These are phyloP conservation scores for Podospora pseudoanserina DNA, from an alignment of 495 filamentous ascomycete species.

Conservation along the genomic window DNA sequence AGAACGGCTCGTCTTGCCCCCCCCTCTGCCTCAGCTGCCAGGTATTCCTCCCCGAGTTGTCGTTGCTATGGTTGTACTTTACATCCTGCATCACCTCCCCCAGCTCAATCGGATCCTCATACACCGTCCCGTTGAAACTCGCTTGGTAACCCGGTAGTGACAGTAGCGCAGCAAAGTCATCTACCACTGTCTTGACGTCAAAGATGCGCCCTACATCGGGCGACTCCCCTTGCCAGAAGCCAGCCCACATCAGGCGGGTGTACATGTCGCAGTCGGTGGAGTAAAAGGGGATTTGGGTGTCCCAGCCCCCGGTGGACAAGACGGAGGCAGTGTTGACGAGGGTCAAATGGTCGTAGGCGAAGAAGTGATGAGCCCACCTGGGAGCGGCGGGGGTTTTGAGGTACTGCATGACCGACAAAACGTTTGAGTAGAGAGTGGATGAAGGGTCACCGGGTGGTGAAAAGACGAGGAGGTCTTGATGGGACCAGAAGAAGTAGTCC, in stretches of 20 bases:
- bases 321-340: conserved; percentile 53
- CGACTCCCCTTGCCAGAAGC: conserved; percentile 46
- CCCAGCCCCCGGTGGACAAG: conserved; percentile 55
- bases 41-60: conserved; percentile 38
- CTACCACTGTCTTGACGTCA: conserved; percentile 47
- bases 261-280: conserved; percentile 49
- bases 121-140: conserved; percentile 31
- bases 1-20: not conserved
- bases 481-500: conserved; percentile 58
- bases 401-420: conserved; percentile 40
- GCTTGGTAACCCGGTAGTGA: conserved; percentile 29
- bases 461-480: conserved; percentile 56
- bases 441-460: conserved; percentile 40
- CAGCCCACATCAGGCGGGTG: conserved; percentile 51
- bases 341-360: conserved; percentile 55
- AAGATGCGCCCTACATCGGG: conserved; percentile 43
- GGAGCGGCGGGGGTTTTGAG: conserved; percentile 24
- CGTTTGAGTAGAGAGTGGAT: conserved; percentile 47
- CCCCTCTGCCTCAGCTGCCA: conserved; percentile 51
- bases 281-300: conserved; percentile 59
- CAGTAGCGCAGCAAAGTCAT: conserved; percentile 47
- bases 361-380: conserved; percentile 54
- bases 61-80: conserved; percentile 29
- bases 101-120: conserved; percentile 33
- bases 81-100: conserved; percentile 35